These are phyloP conservation scores for Pleurotus platypus DNA, from an alignment of 768 basidiomycete species.

Conservation along the genomic window DNA sequence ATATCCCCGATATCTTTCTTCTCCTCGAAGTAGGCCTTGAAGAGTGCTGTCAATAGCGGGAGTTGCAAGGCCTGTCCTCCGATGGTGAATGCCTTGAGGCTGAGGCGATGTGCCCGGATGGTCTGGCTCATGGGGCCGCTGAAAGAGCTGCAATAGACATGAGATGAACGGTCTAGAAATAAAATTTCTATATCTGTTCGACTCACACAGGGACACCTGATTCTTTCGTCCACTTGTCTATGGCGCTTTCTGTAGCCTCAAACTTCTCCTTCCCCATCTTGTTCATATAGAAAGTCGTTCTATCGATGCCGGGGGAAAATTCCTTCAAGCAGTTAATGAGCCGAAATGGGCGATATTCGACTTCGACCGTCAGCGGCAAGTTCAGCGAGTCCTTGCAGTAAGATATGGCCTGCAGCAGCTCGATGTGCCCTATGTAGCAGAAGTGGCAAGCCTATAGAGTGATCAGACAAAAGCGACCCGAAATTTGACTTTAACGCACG, in stretches of 20 bases:
- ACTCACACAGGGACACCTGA: conserved; percentile 57
- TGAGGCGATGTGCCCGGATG: conserved; percentile 67
- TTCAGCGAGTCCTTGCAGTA: conserved; percentile 44
- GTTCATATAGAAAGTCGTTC: conserved; percentile 36
- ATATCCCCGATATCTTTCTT: conserved; percentile 60
- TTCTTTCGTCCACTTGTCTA: conserved; percentile 51
- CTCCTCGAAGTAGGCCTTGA: conserved; percentile 65
- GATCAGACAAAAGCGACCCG: not conserved
- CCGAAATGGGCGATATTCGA: conserved; percentile 51
- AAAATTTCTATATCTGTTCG: not conserved
- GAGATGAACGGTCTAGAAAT: not conserved
- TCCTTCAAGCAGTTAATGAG: conserved; percentile 40
- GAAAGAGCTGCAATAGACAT: conserved; percentile 26
- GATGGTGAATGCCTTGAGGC: conserved; percentile 61
- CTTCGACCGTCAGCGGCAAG: conserved; percentile 45
- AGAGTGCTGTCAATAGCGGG: conserved; percentile 52
- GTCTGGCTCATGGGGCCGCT: conserved; percentile 63
- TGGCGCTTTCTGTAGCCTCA: conserved; percentile 38
- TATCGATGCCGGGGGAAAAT: conserved; percentile 33
- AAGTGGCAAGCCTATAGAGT: conserved; percentile 40
- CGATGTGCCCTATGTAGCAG: conserved; percentile 51
- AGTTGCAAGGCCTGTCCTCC: conserved; percentile 62
- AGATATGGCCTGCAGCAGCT: conserved; percentile 45
- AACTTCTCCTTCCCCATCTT: conserved; percentile 54
- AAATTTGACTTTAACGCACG: conserved; percentile 38